phyloP scores from a whole-genome alignment of 176 grass and related monocot species.

The Triticum urartu region DNA sequence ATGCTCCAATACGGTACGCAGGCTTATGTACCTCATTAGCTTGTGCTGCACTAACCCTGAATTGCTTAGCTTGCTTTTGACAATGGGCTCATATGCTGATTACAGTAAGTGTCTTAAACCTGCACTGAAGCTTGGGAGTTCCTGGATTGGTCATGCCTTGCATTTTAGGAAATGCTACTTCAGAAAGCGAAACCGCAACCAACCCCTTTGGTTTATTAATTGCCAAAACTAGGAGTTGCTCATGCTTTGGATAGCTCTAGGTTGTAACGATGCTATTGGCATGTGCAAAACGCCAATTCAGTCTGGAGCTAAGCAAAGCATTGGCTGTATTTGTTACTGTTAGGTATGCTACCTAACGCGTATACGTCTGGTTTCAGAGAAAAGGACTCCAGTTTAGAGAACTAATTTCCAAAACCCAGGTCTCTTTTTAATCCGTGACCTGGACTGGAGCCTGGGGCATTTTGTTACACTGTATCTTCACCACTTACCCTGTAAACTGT shows the following conservation, averaged over 20 bases:
- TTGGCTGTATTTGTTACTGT: conserved; percentile 26
- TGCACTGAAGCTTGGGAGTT: background rate
- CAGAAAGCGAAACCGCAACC: background rate
- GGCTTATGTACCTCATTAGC: background rate
- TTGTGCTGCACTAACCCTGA: background rate
- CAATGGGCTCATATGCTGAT: background rate
- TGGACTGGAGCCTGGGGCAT: background rate
- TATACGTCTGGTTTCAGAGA: background rate
- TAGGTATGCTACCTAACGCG: conserved; percentile 43
- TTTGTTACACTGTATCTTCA: background rate
- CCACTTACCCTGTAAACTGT: background rate
- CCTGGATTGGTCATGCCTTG: background rate
- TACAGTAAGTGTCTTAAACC: background rate
- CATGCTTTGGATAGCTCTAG: background rate
- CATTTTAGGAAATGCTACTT: conserved; percentile 3
- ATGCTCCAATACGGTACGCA: conserved; percentile 77
- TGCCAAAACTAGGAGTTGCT: conserved; percentile 3
- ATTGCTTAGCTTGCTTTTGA: background rate
- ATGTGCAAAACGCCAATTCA: conserved; percentile 31
- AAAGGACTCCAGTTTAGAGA: conserved; percentile 24
- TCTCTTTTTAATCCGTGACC: background rate
- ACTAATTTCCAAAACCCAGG: background rate
- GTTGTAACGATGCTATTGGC: conserved; percentile 19
- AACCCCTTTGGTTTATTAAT: conserved; percentile 5
- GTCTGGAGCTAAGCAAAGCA: background rate